phyloP scores from a whole-genome alignment of 441 rosid species.

The Erodium trifolium region DNA sequence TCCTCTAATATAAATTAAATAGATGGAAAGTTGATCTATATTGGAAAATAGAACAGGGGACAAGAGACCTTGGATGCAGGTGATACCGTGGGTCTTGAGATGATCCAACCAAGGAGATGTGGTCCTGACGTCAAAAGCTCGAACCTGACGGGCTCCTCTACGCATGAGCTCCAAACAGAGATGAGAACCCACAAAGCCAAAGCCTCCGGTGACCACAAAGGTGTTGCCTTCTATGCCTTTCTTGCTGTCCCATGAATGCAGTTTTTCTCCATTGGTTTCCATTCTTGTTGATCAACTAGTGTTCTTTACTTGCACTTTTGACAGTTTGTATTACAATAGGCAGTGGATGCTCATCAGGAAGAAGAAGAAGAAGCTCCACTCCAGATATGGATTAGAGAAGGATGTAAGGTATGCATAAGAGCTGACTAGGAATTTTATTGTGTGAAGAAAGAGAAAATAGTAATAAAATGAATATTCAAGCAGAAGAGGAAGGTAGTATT shows the following conservation, averaged over 20 bases:
- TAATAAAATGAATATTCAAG: too few relatives aligned
- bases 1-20: too few relatives aligned
- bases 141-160: slow-evolving; percentile 85
- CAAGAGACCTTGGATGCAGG: slow-evolving; percentile 45
- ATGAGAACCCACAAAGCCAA: slow-evolving; percentile 74
- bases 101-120: slow-evolving; percentile 52
- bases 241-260: slow-evolving; percentile 36
- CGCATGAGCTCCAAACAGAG: slow-evolving; percentile 71
- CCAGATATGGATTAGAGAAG: too few relatives aligned
- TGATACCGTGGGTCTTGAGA: slow-evolving; percentile 43
- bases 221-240: slow-evolving; percentile 57
- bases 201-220: slow-evolving; percentile 68
- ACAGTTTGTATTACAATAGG: too few relatives aligned
- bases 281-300: neutral
- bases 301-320: neutral
- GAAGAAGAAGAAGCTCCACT: too few relatives aligned
- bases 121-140: slow-evolving; percentile 53
- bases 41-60: neutral
- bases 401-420: too few relatives aligned
- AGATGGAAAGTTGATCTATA: too few relatives aligned
- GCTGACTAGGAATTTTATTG: too few relatives aligned
- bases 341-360: too few relatives aligned
- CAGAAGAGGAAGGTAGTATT: too few relatives aligned
- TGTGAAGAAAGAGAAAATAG: too few relatives aligned
- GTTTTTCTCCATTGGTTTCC: slow-evolving; percentile 26